A percentile compares a stretch with the other conserved stretches of the same genome.
phyloP scores from a whole-genome alignment of 179 eudicot species.

The Beta corolliflora region DNA sequence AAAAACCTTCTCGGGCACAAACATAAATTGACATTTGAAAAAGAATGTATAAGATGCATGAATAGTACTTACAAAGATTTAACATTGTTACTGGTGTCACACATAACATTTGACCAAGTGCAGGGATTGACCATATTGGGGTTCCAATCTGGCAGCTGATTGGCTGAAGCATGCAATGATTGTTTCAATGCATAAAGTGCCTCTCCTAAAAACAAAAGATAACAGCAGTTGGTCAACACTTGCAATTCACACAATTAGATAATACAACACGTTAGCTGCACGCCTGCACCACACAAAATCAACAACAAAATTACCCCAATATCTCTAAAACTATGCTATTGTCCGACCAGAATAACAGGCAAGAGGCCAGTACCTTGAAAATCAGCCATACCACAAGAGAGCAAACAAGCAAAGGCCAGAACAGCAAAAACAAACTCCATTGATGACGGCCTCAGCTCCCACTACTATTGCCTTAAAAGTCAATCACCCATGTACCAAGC shows the following conservation, averaged over 20 bases:
- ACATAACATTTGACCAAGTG: slow-evolving; percentile 87
- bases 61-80: slow-evolving; percentile 60
- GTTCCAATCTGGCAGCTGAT: slow-evolving; percentile 80
- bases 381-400: slow-evolving; percentile 43
- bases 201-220: slow-evolving; percentile 52
- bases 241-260: not conserved
- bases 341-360: not conserved
- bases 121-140: slow-evolving; percentile 79
- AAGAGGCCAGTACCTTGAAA: slow-evolving; percentile 53
- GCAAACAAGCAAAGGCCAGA: slow-evolving; percentile 45
- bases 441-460: slow-evolving; percentile 8
- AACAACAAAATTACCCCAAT: not conserved
- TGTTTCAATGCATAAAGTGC: slow-evolving; percentile 62
- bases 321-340: not conserved
- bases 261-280: not conserved
- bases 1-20: not conserved
- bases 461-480: not conserved
- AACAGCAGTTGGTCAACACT: not conserved
- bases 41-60: not conserved
- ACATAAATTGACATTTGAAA: slow-evolving; percentile 7
- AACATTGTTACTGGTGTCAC: slow-evolving; percentile 57
- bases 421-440: slow-evolving; percentile 49
- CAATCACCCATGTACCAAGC: slow-evolving; percentile 8
- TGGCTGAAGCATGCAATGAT: slow-evolving; percentile 65
- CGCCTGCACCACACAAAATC: not conserved